phyloP scores from a whole-genome alignment of 805 yeast genomes.

The Hanseniaspora taiwanica region DNA sequence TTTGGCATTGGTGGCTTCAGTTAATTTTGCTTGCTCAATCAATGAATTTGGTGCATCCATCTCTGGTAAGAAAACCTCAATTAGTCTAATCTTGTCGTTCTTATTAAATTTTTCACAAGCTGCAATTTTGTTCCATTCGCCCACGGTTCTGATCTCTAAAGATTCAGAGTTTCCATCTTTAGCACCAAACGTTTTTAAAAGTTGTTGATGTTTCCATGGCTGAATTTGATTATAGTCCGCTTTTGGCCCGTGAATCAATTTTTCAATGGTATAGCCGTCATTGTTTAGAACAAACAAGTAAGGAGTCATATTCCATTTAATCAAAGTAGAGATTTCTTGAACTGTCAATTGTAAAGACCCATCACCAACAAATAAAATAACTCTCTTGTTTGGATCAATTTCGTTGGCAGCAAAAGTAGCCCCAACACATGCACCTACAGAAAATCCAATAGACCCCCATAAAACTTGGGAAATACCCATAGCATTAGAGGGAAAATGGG shows the following conservation, averaged over 20 bases:
- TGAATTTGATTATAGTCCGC: constrained; percentile 58
- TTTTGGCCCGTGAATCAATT: constrained; percentile 55
- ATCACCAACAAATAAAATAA: constrained; percentile 57
- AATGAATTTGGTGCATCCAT: constrained; percentile 61
- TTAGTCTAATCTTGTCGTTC: constrained; percentile 47
- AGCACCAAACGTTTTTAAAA: constrained; percentile 29
- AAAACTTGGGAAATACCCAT: constrained; percentile 61
- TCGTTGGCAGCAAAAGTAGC: constrained; percentile 59
- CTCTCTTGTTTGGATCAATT: constrained; percentile 46
- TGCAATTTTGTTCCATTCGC: constrained; percentile 43
- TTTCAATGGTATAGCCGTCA: constrained; percentile 65
- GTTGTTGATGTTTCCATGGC: constrained; percentile 49
- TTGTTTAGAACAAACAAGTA: constrained; percentile 59
- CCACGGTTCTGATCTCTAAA: constrained; percentile 38
- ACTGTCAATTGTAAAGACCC: constrained; percentile 67
- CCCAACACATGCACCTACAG: constrained; percentile 56
- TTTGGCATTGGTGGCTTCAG: constrained; percentile 35
- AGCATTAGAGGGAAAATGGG: constrained; percentile 49
- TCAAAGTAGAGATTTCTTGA: constrained; percentile 58
- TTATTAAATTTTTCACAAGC: constrained; percentile 34
- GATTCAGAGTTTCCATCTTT: constrained; percentile 38
- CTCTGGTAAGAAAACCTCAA: constrained; percentile 55
- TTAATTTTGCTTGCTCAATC: constrained; percentile 52
- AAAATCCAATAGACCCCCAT: constrained; percentile 66
- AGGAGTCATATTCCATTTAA: constrained; percentile 54